Base-by-base conservation (phyloP, 2,329 filamentous ascomycete genomes). In the Xylaria digitata region DNA sequence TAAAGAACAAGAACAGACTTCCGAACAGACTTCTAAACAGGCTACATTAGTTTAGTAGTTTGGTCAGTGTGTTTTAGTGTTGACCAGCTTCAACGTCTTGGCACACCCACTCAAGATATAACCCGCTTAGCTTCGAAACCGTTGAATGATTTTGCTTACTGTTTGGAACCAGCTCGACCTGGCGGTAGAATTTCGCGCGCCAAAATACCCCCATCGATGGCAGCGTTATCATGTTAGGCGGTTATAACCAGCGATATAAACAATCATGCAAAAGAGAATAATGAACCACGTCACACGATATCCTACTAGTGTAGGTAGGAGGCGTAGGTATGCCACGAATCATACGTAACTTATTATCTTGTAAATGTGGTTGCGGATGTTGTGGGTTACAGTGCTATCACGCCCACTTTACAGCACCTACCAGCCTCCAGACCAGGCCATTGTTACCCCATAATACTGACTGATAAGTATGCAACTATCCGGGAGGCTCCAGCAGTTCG, bases 51-150 rank as follows among this genome's bases (percentile, higher is more conserved):
- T 59, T 37, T 60, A 43, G 43, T 30, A 53, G 45, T 49, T 61
- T 54, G 19, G 6, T 6, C 23, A 17, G 45, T 40, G 37, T 53
- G 9, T 26, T 46, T 42, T 63, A 63, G 59, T 54, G 57, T 63
- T 45, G 37, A 59, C 42, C 45, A 57, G 32, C 52, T 50, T 50
- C 53, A n/a, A 26, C 49, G 34, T 45, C 65, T 67, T 67, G 65
- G 65, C 61, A 67, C 52, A 56, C 26, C 65, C 61, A 65, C 61
- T 61, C 53, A 37, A 61, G 40, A 65, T 54, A 57, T 64, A 67
- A 64, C 50, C 50, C 50, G 57, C 53, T 64, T 67, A 58, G 52
- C 52, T 58, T 48, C 26, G 52, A 61, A 42, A 56, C 54, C 21
- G 45, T 42, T 56, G 46, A 54, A 62, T 34, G 23, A 40, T 32